Percentiles rank a stretch among this genome's conserved stretches.
phyloP scores from a whole-genome alignment of 257 asterid genomes.

The Craterostigma plantagineum region DNA sequence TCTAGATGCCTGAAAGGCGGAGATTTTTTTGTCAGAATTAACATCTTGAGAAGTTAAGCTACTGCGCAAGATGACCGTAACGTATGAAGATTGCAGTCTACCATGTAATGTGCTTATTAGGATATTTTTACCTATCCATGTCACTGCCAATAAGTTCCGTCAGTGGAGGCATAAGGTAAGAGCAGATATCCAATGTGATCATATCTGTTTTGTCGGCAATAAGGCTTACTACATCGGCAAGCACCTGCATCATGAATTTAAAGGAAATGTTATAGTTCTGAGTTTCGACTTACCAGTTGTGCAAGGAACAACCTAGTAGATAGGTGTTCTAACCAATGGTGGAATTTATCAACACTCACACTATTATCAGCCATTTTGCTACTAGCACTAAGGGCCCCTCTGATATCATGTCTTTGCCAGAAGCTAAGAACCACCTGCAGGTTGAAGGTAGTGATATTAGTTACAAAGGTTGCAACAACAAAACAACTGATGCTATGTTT shows the following conservation, averaged over 20 bases:
- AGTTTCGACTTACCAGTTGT: background rate
- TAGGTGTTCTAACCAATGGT: background rate
- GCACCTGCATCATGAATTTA: slow-evolving; percentile 35
- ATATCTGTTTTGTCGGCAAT: slow-evolving; percentile 56
- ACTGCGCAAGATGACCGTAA: too few species aligned
- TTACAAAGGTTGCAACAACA: background rate
- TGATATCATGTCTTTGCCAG: slow-evolving; percentile 85
- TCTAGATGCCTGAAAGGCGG: slow-evolving; percentile 55
- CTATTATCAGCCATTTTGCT: slow-evolving; percentile 76
- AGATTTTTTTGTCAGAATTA: background rate
- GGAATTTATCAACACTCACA: slow-evolving; percentile 27
- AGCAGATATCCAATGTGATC: slow-evolving; percentile 68
- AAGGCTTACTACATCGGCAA: slow-evolving; percentile 72
- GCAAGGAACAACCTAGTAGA: background rate
- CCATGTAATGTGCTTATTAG: too few species aligned
- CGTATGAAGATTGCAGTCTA: too few species aligned
- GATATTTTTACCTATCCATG: slow-evolving; percentile 55
- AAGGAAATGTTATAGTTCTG: background rate
- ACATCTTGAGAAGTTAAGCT: background rate
- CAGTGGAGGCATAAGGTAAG: slow-evolving; percentile 75
- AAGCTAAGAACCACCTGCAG: slow-evolving; percentile 52
- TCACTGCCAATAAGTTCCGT: slow-evolving; percentile 60
- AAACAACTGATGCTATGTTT: too few species aligned
- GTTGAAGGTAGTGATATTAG: slow-evolving; percentile 4
- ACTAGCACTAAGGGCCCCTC: slow-evolving; percentile 56